Base-by-base conservation (phyloP, 2,329 filamentous ascomycete genomes). In the Ceratocystis variospora region DNA sequence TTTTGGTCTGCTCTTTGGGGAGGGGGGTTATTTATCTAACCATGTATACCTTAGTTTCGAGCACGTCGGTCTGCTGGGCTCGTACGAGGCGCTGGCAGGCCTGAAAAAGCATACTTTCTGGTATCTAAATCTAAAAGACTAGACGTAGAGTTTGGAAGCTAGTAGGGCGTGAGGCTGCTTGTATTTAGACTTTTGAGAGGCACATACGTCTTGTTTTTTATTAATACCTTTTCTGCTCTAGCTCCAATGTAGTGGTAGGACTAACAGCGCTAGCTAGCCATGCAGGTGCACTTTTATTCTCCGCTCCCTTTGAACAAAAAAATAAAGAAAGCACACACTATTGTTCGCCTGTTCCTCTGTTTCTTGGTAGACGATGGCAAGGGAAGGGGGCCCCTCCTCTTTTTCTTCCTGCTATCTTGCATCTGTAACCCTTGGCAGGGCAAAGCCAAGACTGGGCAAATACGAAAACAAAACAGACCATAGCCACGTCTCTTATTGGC, bases 191-290 rank as follows among this genome's bases (percentile, higher is more conserved):
- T 15, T n/a, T 57, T 12, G 22, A 25, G 15, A 50, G 48, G n/a
- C 10, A 5, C n/a, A 8, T 25, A 19, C 8, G 46, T 50, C 7
- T 50, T 22, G 3, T 7, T 50, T 12, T 8, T 22, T 7, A 8
- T 25, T 2, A 50, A n/a, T 50, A 3, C 12, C 48, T 22, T 50
- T 50, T 22, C 7, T 25, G n/a, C 22, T 25, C 48, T 22, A 50
- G 48, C 48, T 8, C n/a, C 48, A 50, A 12, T 22, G 2, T 50
- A 19, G n/a, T 12, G 19, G 5, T 10, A 25, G 6, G 3, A 50
- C 48, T 50, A n/a, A 50, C 8, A 8, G 2, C 31, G 17, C 70
- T 92, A 41, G 37, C 2, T 92, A 41, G 37, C 2, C 46, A 48
- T 48, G 19, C 17, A 48, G 22, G 8, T 53, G 19, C 15, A 25